Base-by-base conservation (phyloP, 495 filamentous ascomycete species). In the Penicillium fimorum region DNA sequence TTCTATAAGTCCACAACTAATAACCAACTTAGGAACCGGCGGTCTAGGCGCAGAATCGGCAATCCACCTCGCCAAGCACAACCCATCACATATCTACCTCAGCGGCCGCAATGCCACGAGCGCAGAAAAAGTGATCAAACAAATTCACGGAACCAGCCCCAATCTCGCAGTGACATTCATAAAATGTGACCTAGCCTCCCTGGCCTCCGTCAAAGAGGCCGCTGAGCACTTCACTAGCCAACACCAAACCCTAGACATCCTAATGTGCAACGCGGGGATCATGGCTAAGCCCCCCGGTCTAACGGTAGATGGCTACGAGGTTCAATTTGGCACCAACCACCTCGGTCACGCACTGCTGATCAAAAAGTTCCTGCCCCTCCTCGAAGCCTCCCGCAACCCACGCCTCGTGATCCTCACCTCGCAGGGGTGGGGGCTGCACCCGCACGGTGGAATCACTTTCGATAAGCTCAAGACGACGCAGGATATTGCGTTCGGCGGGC, bases 201-300 rank as follows among this genome's bases (percentile, higher is more conserved):
- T 81, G 7, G 22, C 60, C n/a, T 76, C 74, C 1, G 64, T 83
- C 48, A 69, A 73, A 41, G 20, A 51, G 0, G 73, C 75, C 0
- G 72, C 69, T 4, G 53, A 73, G 11, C 18, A 58, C 4, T 77
- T 82, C 66, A 52, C 58, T 1, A 43, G 61, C 6, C 45, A 68
- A 15, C 43, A 60, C 7, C 48, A 67, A 15, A 59, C 68, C 3
- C 63, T 87, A 17, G 81, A 89, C 57, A 68, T 85, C 24, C 71
- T 90, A 0, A 76, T 90, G 42, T 82, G 82, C 72, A 91, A 88
- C 57, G 87, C 87, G 5, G 87, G 86, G 4, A 79, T 90, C 56
- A 86, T 89, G 82, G 81, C 76, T 0, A 38, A 70, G 1, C 73
- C 79, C 0, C 72, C 63, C 5, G 67, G 59, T 0, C 56, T 73